Base-by-base conservation (phyloP, 225 moss, liverwort and hornwort genomes). In the Rhytidiadelphus loreus region DNA sequence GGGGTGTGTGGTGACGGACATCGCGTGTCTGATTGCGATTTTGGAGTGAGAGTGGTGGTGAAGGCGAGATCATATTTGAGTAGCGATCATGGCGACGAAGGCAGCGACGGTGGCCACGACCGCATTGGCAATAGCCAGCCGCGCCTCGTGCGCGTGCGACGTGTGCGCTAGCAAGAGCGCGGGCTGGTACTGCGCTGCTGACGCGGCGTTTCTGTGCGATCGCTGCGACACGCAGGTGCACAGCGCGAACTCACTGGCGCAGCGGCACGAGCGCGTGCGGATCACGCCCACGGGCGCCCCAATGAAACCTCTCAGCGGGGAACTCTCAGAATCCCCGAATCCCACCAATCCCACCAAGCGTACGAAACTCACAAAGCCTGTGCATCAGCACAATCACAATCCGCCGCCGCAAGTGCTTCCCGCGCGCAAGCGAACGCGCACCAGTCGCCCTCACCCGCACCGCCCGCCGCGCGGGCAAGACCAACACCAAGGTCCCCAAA, bases 161-260 rank as follows among this genome's bases (percentile, higher is more conserved):
- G 98, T 95, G 69, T 98, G 98, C 43, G 94, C 92, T 0, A 86
- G 80, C 20, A 93, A 93, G 87, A 90, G 95, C 26, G 93, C 96
- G 41, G 83, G 93, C 8, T 98, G 95, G 96, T 97, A 95, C 39
- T 98, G 98, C 68, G 94, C 93, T 0, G 96, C 98, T 6, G 98
- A 98, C 76, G 97, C 94, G 64, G 98, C 98, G 7, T 97, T 94
- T 48, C 93, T 98, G 6, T 98, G 98, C 88, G 97, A 97, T 50
- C 88, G 80, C 2, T 98, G 98, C 64, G 98, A 98, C 76, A 87
- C 90, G 18, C 94, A 95, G 52, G 98, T 98, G 50, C 98, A 98
- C 73, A 93, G 82, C 12, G 98, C 98, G 22, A 98, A 98, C 89
- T 91, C 95, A 12, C 94, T 98, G 7, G 95, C 98, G 11, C 93